A percentile compares a stretch with the other conserved stretches of the same genome.
These are phyloP conservation scores for Rubroboletus satanas DNA, from an alignment of 768 basidiomycete species.

Conservation along the genomic window DNA sequence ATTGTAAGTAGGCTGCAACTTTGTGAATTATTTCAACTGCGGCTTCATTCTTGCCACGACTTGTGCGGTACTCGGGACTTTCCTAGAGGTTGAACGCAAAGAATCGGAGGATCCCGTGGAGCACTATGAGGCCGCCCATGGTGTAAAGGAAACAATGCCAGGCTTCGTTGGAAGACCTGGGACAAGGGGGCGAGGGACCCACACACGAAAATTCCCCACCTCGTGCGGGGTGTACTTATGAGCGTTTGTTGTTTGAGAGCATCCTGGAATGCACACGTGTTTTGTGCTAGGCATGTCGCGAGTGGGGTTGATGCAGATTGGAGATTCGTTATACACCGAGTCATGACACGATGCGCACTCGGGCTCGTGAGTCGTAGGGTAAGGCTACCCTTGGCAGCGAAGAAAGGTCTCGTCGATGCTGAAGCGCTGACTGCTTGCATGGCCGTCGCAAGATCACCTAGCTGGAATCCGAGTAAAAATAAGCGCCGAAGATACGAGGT, in stretches of 20 bases:
- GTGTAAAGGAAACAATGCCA: slow-evolving; percentile 73
- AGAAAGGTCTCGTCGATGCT: no score
- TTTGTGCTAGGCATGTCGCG: background rate
- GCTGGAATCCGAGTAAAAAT: background rate
- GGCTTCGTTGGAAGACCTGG: slow-evolving; percentile 54
- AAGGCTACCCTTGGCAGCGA: background rate
- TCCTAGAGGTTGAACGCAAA: slow-evolving; percentile 65
- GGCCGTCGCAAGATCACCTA: background rate
- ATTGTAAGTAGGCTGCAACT: slow-evolving; percentile 54
- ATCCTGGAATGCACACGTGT: background rate
- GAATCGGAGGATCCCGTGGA: slow-evolving; percentile 59
- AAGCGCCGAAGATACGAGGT: background rate
- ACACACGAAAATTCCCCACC: slow-evolving; percentile 47
- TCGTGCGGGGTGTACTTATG: no score
- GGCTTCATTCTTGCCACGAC: slow-evolving; percentile 55
- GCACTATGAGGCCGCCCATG: slow-evolving; percentile 67
- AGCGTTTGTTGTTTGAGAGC: background rate
- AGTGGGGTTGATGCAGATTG: background rate
- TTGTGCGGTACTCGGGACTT: slow-evolving; percentile 70
- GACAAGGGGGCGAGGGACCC: slow-evolving; percentile 34
- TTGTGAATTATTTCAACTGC: slow-evolving; percentile 61
- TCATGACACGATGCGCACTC: no score
- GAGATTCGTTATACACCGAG: no score
- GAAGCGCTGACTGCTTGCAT: background rate
- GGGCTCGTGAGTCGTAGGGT: background rate